Percentiles rank a stretch among this genome's conserved stretches.
Evolutionary conservation across 177 flowering plant species (phyloP).

Genomic region (Vitis hybrid): DNA sequence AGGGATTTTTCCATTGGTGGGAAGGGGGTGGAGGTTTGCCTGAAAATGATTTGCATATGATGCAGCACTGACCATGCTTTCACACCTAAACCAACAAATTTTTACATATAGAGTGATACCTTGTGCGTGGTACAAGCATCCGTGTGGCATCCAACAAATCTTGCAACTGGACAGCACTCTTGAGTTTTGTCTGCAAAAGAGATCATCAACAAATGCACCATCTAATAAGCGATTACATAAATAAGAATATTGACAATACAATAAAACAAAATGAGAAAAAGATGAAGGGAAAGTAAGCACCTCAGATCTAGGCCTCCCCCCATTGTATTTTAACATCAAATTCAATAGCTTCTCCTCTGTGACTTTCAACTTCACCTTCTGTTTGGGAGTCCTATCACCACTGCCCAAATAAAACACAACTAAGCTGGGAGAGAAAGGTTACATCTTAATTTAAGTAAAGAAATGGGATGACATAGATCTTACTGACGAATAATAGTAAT

Average conservation of each 20-base stretch:
- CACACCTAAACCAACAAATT: not conserved
- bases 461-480: conserved; percentile 20
- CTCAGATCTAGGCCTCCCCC: conserved; percentile 91
- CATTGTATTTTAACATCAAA: conserved; percentile 95
- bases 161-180: conserved; percentile 98
- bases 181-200: conserved; percentile 82
- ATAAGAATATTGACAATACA: not conserved
- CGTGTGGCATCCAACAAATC: conserved; percentile 98
- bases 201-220: conserved; percentile 3
- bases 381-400: conserved; percentile 99
- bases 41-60: not conserved
- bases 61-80: not conserved
- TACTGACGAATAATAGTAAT: conserved; percentile 94
- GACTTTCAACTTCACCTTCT: conserved; percentile 94
- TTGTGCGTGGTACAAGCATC: conserved; percentile 82
- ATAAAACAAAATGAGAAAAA: not conserved
- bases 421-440: conserved; percentile 7
- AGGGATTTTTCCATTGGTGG: not conserved
- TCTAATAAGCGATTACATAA: not conserved
- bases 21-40: not conserved
- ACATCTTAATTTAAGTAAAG: conserved; percentile 3
- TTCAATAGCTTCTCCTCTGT: conserved; percentile 93
- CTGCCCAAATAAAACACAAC: conserved; percentile 35
- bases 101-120: conserved; percentile 37
- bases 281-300: conserved; percentile 27